Evolutionary conservation across 1,284 basidiomycete species (phyloP).

Genomic region (Vanrija sp.): DNA sequence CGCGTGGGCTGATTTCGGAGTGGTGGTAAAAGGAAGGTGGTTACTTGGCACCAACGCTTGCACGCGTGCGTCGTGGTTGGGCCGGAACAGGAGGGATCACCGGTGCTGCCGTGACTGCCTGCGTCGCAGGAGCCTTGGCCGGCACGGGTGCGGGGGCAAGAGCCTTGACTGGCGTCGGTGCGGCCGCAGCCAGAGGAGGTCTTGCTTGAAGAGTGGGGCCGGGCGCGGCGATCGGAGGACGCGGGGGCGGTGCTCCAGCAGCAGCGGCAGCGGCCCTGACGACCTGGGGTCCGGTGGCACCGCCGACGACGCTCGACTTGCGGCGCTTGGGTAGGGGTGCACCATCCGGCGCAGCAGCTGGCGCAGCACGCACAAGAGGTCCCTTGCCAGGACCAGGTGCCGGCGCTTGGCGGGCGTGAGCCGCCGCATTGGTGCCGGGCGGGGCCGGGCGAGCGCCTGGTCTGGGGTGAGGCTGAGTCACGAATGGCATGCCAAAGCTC

Average conservation of each 20-base stretch:
- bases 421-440: background rate
- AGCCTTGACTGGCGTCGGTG: background rate
- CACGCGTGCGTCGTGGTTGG: slow-evolving; percentile 1
- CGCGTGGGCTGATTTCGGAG: too few relatives aligned
- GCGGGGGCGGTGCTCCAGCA: background rate
- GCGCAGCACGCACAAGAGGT: slow-evolving; percentile 29
- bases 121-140: background rate
- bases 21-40: background rate
- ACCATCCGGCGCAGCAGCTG: slow-evolving; percentile 34
- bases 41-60: slow-evolving; percentile 8
- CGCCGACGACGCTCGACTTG: slow-evolving; percentile 31
- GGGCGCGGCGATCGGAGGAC: background rate
- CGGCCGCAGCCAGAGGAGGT: background rate
- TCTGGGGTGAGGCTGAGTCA: slow-evolving; percentile 14
- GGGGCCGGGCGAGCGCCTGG: slow-evolving; percentile 12
- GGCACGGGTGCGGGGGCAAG: background rate
- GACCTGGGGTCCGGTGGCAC: background rate
- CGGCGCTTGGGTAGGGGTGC: slow-evolving; percentile 41
- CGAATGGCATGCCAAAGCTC: slow-evolving; percentile 29
- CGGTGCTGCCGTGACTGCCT: background rate
- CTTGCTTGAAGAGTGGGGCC: background rate
- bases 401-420: background rate
- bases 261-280: background rate
- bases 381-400: slow-evolving; percentile 19
- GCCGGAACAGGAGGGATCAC: background rate